Base-by-base conservation (phyloP, 2,329 filamentous ascomycete genomes). In the Tricladium varicosporioides region DNA sequence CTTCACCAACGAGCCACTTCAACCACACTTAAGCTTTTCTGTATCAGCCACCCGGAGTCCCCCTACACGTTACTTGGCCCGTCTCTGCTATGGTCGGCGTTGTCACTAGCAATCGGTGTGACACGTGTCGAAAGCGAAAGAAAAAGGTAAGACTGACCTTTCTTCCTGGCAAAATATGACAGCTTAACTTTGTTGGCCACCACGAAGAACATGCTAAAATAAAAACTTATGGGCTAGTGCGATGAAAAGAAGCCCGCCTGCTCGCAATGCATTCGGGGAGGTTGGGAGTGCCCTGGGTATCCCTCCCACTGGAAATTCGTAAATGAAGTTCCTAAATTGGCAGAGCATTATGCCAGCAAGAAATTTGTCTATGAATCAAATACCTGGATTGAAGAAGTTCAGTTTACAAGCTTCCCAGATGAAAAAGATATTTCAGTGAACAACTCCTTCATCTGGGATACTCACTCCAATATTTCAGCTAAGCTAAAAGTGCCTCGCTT, bases 241-340 rank as follows among this genome's bases (percentile, higher is more conserved):
- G 60, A 53, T 47, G 62, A 62, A 44, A 33, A 61, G 36, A 42
- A 43, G n/a, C 62, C 62, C 43, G 46, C 58, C 33, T 64, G 62
- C 18, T 27, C 53, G 27, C 50, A 57, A 56, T 64, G 62, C 18
- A 56, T 62, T n/a, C 53, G 31, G 10, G 52, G 45, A 46, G 60
- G 56, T 11, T 61, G 55, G 58, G 18, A 13, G 2, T 64, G 62
- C 52, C 56, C 58, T 8, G 60, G 60, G 2, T 61, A 62, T 33
- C 32, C 49, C 18, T 14, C 51, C 2, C 33, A 43, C 16, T 63
- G 57, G 54, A 62, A 55, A 18, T 63, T 63, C 18, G 53, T 63
- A 44, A 55, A 63, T 44, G 61, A 63, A 36, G 50, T 52, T 10
- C n/a, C 54, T n/a, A 43, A 48, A 36, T 14, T 62, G 15, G 36